Conservation (phyloP, 306 rosid species). For the Pachyrhizus erosus region DNA sequence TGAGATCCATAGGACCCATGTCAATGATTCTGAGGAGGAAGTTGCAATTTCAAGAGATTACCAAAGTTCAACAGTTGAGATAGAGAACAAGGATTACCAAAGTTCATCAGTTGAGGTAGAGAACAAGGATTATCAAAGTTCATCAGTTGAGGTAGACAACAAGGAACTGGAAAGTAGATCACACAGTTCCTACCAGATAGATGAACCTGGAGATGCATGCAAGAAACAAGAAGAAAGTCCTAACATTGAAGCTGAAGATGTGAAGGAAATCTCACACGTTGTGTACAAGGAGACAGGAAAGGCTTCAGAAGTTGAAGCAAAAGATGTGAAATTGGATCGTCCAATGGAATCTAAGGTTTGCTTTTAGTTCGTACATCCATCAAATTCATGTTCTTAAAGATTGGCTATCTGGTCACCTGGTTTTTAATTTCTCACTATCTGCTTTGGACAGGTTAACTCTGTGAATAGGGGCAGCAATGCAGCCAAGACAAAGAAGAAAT, state of each 20-base stretch:
- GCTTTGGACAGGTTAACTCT: conserved; percentile 59
- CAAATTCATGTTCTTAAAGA: conserved; percentile 35
- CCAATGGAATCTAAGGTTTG: conserved; percentile 69
- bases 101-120: conserved; percentile 49
- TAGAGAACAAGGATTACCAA: conserved; percentile 48
- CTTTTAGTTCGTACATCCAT: conserved; percentile 22
- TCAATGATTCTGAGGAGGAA: conserved; percentile 53
- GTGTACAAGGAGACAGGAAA: conserved; percentile 48
- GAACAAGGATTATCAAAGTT: conserved; percentile 45
- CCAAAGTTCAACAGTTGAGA: conserved; percentile 47
- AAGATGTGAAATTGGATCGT: conserved; percentile 49
- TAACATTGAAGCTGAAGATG: conserved; percentile 48
- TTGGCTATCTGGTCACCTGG: conserved; percentile 21
- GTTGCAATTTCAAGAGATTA: conserved; percentile 47
- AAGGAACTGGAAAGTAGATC: conserved; percentile 48
- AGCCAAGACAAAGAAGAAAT: conserved; percentile 68
- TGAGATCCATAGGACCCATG: conserved; percentile 38
- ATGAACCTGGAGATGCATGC: conserved; percentile 50
- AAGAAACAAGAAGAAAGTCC: conserved; percentile 51
- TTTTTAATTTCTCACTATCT: conserved; percentile 34
- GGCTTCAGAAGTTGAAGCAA: conserved; percentile 58
- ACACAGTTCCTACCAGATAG: conserved; percentile 45
- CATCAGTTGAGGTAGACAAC: conserved; percentile 49
- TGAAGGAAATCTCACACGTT: conserved; percentile 53
- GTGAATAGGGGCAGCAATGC: conserved; percentile 55